These are phyloP conservation scores for Eucalyptus paniculata DNA, from an alignment of 345 rosid genomes.

Conservation along the genomic window DNA sequence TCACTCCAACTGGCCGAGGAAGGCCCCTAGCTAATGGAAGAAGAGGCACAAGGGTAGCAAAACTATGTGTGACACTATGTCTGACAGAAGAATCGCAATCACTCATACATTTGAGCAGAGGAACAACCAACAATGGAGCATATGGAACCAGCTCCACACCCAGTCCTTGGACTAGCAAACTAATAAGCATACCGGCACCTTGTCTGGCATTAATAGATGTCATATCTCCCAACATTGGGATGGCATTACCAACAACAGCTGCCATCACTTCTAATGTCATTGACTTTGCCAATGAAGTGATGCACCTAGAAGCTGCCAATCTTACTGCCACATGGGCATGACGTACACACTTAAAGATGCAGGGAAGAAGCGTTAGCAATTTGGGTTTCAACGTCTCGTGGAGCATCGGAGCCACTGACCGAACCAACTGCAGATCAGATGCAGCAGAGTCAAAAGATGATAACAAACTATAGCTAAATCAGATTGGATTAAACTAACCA, in stretches of 20 bases:
- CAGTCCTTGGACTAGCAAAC: slow-evolving; percentile 88
- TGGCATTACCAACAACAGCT: slow-evolving; percentile 78
- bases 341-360: slow-evolving; percentile 76
- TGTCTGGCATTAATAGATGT: slow-evolving; percentile 81
- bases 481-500: not conserved
- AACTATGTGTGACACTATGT: slow-evolving; percentile 95
- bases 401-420: slow-evolving; percentile 72
- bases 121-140: slow-evolving; percentile 92
- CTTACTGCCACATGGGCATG: slow-evolving; percentile 93
- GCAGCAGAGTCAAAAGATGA: not conserved
- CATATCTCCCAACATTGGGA: slow-evolving; percentile 88
- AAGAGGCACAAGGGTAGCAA: slow-evolving; percentile 97
- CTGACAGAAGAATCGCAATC: slow-evolving; percentile 90
- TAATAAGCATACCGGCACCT: slow-evolving; percentile 98
- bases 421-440: slow-evolving; percentile 56
- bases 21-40: slow-evolving; percentile 92
- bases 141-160: slow-evolving; percentile 86
- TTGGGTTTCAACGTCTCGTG: slow-evolving; percentile 52
- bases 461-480: not conserved
- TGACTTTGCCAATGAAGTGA: slow-evolving; percentile 94
- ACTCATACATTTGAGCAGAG: slow-evolving; percentile 95
- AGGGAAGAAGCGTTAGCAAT: slow-evolving; percentile 71
- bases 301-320: slow-evolving; percentile 88
- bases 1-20: slow-evolving; percentile 65
- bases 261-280: slow-evolving; percentile 70